Evolutionary conservation across 2,329 filamentous ascomycete genomes (phyloP), one percentile per base, ranked within the genome.

Genomic region (Orbilia quercus): DNA sequence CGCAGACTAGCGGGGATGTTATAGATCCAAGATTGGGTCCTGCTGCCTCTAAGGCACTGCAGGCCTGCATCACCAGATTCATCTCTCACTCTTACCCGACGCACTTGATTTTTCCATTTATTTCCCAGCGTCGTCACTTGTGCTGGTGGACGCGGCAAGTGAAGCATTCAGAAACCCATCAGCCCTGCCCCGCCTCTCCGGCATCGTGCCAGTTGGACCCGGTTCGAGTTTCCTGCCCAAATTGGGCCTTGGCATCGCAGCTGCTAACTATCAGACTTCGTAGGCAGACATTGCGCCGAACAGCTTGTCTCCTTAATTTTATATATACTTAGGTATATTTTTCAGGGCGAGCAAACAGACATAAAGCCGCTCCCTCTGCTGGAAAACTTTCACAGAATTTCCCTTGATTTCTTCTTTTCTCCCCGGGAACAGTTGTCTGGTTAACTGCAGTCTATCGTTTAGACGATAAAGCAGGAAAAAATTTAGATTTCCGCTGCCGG

Each of bases 221-320:
- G n/a, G n/a, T n/a, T n/a, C n/a, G n/a, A n/a, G n/a, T n/a, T n/a
- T n/a, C n/a, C n/a, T n/a, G n/a, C n/a, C n/a, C n/a, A n/a, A n/a
- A n/a, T n/a, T n/a, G n/a, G n/a, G 55, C 45, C 59, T 67, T 67
- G 63, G 63, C 63, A 67, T 67, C 44, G 63, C 63, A 67, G 53
- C 36, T 67, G 63, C 63, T 67, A 67, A 67, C 40, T 18, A n/a
- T n/a, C n/a, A n/a, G n/a, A n/a, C n/a, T n/a, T n/a, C 14, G 47
- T 40, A 59, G 63, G 53, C 63, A 59, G 45, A 23, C 31, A 16
- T 31, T 31, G 28, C 28, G 9, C 9, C 9, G 28, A 4, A 31
- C 28, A 31, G 28, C 4, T 31, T 9, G 28, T 5, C 9, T 4
- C 28, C 4, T 31, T 9, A 31, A 31, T 31, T 9, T 31, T 31